phyloP scores from a whole-genome alignment of 179 eudicot species.

The Gypsophila paniculata region DNA sequence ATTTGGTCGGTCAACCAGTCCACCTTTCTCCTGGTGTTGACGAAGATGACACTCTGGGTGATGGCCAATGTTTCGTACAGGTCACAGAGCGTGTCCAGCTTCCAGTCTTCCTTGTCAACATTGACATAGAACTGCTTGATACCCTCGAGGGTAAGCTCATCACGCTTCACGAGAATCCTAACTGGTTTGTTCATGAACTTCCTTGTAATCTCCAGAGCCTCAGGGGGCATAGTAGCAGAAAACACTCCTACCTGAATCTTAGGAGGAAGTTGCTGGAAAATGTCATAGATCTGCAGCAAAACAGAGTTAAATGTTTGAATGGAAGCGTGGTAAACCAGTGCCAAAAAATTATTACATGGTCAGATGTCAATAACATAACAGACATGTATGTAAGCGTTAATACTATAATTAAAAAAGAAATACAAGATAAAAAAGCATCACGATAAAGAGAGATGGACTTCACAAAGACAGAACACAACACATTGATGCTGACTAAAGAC shows the following conservation, averaged over 20 bases:
- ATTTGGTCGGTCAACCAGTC: constrained; percentile 49
- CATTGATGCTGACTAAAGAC: not conserved
- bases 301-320: not conserved
- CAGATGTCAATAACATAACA: not conserved
- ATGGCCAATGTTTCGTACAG: constrained; percentile 43
- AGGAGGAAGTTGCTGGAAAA: constrained; percentile 42
- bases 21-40: constrained; percentile 44
- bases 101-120: constrained; percentile 47
- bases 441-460: not conserved
- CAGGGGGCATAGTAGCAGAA: constrained; percentile 49
- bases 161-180: constrained; percentile 45
- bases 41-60: constrained; percentile 46
- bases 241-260: constrained; percentile 47
- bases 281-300: constrained; percentile 38
- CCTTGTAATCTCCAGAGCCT: constrained; percentile 46
- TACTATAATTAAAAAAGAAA: too few species aligned
- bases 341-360: not conserved
- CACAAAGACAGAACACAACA: not conserved
- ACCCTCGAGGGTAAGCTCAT: constrained; percentile 47
- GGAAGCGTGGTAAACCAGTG: not conserved
- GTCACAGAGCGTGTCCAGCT: constrained; percentile 45
- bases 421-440: not conserved
- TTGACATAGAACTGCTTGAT: constrained; percentile 47
- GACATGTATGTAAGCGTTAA: too few species aligned
- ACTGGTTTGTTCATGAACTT: constrained; percentile 53